Conservation (phyloP, 2,329 filamentous ascomycete genomes). For the Raffaelea deltoideospora region DNA sequence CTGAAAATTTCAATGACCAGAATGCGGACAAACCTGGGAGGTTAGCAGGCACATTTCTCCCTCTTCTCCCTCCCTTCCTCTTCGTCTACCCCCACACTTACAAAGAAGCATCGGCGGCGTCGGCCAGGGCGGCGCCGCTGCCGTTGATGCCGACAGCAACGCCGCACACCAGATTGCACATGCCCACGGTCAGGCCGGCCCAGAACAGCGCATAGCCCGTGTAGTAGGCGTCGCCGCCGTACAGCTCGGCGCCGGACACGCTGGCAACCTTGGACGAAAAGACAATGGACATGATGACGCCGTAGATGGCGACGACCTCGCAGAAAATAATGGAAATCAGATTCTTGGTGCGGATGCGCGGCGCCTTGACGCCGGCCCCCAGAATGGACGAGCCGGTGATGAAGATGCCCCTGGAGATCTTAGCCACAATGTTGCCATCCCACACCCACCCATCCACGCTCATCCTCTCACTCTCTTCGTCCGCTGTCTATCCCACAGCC, state of each 20-base stretch:
- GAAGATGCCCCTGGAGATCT: constrained; percentile 71
- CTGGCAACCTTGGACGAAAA: constrained; percentile 77
- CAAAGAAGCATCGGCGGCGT: constrained; percentile 61
- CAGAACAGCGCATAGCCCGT: constrained; percentile 94
- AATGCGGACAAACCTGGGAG: constrained; percentile 83
- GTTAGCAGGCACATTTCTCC: no score
- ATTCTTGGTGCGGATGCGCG: constrained; percentile 98
- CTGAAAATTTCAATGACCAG: constrained; percentile 99
- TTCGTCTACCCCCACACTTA: no score
- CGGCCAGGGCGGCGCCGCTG: constrained; percentile 86
- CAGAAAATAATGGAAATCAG: constrained; percentile 99
- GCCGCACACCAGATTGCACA: constrained; percentile 93
- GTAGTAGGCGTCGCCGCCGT: constrained; percentile 71
- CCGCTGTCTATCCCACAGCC: not conserved
- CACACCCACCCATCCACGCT: no score
- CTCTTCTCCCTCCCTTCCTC: no score
- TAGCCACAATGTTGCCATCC: no score
- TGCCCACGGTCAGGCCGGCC: constrained; percentile 83
- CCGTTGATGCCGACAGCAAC: constrained; percentile 96
- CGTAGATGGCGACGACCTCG: constrained; percentile 99
- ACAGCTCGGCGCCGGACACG: constrained; percentile 48
- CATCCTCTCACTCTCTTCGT: not conserved
- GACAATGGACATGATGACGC: constrained; percentile 98
- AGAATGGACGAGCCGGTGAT: constrained; percentile 96
- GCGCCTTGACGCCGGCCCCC: constrained; percentile 89